Evolutionary conservation across 1,139 yeast species (phyloP).

Genomic region (Suhomyces guaymorum): DNA sequence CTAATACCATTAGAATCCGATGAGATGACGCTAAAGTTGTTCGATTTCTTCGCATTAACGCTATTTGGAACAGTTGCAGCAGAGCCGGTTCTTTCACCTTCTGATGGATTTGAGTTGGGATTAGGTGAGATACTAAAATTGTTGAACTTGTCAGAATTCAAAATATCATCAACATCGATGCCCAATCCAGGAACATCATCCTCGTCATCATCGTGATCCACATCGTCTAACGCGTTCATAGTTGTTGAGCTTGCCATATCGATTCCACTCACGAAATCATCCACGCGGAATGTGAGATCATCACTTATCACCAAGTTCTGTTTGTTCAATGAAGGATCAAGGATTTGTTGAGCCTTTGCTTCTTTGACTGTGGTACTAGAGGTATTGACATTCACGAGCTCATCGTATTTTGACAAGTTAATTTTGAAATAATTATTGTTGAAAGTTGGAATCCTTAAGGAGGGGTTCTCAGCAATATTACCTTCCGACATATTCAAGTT

Average conservation of each 20-base stretch:
- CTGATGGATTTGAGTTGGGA: constrained; percentile 10
- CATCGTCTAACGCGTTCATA: constrained; percentile 24
- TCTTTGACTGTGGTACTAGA: constrained; percentile 14
- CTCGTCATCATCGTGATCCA: constrained; percentile 35
- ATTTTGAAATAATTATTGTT: constrained; percentile 42
- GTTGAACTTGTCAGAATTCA: constrained; percentile 45
- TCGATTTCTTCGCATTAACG: constrained; percentile 13
- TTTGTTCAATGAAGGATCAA: constrained; percentile 24
- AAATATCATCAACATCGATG: constrained; percentile 48
- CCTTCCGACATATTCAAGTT: constrained; percentile 8
- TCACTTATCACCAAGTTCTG: constrained; percentile 35
- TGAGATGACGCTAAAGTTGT: constrained; percentile 18
- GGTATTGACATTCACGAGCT: constrained; percentile 19
- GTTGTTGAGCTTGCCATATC: constrained; percentile 26
- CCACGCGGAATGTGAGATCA: constrained; percentile 40
- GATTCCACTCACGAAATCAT: constrained; percentile 39
- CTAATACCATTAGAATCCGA: constrained; percentile 14
- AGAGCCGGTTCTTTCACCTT: constrained; percentile 1
- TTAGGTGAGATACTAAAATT: constrained; percentile 31
- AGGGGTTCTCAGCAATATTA: constrained; percentile 15
- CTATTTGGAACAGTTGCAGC: constrained; percentile 3
- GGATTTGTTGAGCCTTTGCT: constrained; percentile 17
- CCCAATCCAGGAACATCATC: constrained; percentile 46
- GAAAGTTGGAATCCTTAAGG: constrained; percentile 36
- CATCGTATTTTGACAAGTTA: constrained; percentile 40